Conservation (phyloP, 2,329 filamentous ascomycete species). For the Pseudocercospora fuligena region DNA sequence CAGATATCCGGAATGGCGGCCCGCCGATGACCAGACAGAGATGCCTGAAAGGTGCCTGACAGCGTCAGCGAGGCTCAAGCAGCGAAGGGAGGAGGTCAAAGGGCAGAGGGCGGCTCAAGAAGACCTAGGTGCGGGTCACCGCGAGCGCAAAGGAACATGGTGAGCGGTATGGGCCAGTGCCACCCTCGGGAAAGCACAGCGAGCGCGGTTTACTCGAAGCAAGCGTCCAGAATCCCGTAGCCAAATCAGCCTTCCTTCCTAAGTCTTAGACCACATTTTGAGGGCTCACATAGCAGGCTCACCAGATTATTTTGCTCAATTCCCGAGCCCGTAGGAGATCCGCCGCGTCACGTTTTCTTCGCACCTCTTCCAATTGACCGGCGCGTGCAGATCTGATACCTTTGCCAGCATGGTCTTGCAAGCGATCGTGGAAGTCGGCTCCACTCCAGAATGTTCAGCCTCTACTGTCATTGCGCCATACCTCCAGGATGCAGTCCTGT, state of each 20-base stretch:
- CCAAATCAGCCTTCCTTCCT: background rate
- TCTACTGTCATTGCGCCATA: too few relatives aligned
- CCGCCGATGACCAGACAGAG: background rate
- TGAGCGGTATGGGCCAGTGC: background rate
- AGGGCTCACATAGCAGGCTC: background rate
- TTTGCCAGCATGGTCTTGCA: too few relatives aligned
- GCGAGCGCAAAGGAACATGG: background rate
- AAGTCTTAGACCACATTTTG: background rate
- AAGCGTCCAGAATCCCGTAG: background rate
- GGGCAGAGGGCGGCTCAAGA: background rate
- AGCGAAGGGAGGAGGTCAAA: background rate
- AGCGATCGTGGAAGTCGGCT: too few relatives aligned
- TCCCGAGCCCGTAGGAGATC: too few relatives aligned
- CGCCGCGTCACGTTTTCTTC: too few relatives aligned
- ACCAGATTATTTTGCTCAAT: too few relatives aligned
- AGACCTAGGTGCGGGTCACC: background rate
- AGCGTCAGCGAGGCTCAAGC: background rate
- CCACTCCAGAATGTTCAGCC: too few relatives aligned
- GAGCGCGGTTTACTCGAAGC: background rate
- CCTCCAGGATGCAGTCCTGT: too few relatives aligned
- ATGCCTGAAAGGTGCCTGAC: background rate
- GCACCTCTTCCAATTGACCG: too few relatives aligned
- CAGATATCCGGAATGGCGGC: background rate
- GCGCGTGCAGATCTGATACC: too few relatives aligned
- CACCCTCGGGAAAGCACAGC: background rate